phyloP scores from a whole-genome alignment of 2,329 filamentous ascomycete genomes.

The Fusarium setosum region DNA sequence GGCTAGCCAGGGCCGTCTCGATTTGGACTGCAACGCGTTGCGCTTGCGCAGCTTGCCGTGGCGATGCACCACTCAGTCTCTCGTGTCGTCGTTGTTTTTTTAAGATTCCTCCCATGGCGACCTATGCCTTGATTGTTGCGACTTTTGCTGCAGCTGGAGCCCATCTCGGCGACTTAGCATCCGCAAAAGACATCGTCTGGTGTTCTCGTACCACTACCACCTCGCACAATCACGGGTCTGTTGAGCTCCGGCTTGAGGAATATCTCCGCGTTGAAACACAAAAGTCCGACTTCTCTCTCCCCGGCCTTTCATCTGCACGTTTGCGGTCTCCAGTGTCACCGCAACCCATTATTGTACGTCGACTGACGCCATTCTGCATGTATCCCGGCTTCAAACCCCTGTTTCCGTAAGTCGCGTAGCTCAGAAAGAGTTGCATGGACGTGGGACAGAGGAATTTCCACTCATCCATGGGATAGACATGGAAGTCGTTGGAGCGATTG shows the following conservation, averaged over 20 bases:
- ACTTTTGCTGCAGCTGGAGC: slow-evolving; percentile 25
- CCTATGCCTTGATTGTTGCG: not conserved
- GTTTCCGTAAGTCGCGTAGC: slow-evolving; percentile 1
- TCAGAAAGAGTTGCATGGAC: slow-evolving; percentile 1
- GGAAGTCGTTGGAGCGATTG: slow-evolving; percentile 4
- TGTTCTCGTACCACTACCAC: slow-evolving; percentile 18
- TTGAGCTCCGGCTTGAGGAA: slow-evolving; percentile 14
- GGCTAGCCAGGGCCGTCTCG: slow-evolving; percentile 17
- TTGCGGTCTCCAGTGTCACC: slow-evolving; percentile 20
- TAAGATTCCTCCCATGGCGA: not conserved
- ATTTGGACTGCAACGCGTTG: slow-evolving; percentile 33
- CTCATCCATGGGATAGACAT: not conserved
- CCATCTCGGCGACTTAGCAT: slow-evolving; percentile 17
- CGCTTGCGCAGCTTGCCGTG: slow-evolving; percentile 38
- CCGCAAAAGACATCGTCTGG: slow-evolving; percentile 11
- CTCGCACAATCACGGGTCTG: slow-evolving; percentile 27
- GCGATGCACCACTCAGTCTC: slow-evolving; percentile 13
- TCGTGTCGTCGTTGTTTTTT: not conserved
- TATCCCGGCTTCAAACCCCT: slow-evolving; percentile 11
- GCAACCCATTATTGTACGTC: slow-evolving; percentile 12
- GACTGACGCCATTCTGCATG: slow-evolving; percentile 28
- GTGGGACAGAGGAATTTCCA: not conserved
- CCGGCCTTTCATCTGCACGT: slow-evolving; percentile 15
- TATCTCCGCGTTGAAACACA: slow-evolving; percentile 34
- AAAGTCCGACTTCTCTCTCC: slow-evolving; percentile 1